phyloP scores from a whole-genome alignment of 768 basidiomycete genomes.

The Symmetrospora coprosmae region DNA sequence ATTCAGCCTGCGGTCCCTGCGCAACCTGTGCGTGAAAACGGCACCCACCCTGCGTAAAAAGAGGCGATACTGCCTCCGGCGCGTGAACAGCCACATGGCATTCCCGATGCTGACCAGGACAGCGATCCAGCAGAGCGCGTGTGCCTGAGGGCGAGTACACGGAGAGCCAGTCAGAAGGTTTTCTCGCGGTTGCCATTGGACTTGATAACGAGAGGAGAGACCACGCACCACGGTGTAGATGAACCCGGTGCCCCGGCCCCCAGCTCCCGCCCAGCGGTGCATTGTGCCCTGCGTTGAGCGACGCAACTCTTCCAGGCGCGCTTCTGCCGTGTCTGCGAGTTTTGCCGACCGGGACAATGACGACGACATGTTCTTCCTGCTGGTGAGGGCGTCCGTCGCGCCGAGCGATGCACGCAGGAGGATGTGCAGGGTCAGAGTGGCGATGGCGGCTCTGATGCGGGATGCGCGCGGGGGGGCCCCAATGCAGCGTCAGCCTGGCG shows the following conservation, averaged over 20 bases:
- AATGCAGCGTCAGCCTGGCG: too few species aligned
- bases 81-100: conserved; percentile 21
- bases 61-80: conserved; percentile 24
- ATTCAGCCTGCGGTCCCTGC: too few species aligned
- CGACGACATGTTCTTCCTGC: background rate
- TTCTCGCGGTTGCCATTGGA: too few species aligned
- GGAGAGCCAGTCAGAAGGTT: too few species aligned
- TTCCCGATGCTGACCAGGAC: conserved; percentile 22
- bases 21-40: background rate
- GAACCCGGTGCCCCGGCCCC: too few species aligned
- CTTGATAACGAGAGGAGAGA: background rate
- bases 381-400: background rate
- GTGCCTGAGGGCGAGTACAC: background rate
- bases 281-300: background rate
- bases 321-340: conserved; percentile 5
- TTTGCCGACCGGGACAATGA: background rate
- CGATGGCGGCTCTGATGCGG: background rate
- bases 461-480: too few species aligned
- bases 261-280: background rate
- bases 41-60: conserved; percentile 24
- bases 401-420: background rate
- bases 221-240: too few species aligned
- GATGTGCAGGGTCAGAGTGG: background rate
- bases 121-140: background rate
- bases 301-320: conserved; percentile 3